Percentiles rank a stretch among this genome's conserved stretches.
phyloP scores from a whole-genome alignment of 2,329 filamentous ascomycete species.

The Scortechinia acanthostroma region DNA sequence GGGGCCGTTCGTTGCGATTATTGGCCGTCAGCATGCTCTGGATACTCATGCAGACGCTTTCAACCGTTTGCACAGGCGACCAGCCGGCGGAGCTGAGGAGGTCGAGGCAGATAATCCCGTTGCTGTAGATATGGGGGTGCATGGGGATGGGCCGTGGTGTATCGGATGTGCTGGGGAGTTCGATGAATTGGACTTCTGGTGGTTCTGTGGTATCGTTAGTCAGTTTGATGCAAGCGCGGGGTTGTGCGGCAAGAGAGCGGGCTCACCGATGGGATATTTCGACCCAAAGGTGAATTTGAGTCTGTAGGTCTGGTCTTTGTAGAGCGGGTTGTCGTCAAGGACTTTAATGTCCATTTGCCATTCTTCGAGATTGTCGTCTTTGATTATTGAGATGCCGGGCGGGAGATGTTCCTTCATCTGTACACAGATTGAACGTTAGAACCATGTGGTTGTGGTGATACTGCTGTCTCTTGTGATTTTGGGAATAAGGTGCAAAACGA shows the following conservation, averaged over 20 bases:
- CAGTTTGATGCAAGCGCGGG: neutral
- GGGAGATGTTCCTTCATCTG: neutral
- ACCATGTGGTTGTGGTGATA: too few relatives aligned
- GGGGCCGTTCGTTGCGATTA: constrained; percentile 52
- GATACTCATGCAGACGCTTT: constrained; percentile 64
- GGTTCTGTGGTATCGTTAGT: neutral
- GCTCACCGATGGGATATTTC: constrained; percentile 56
- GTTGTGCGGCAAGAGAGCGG: constrained; percentile 14
- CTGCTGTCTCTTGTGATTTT: too few relatives aligned
- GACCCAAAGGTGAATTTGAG: constrained; percentile 55
- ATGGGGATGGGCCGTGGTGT: constrained; percentile 39
- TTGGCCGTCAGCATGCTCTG: constrained; percentile 68
- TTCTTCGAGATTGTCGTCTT: constrained; percentile 52
- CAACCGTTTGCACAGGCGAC: constrained; percentile 66
- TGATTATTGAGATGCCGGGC: constrained; percentile 40
- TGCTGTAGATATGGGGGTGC: constrained; percentile 66
- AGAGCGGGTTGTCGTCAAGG: constrained; percentile 58
- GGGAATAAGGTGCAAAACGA: neutral
- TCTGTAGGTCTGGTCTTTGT: constrained; percentile 50
- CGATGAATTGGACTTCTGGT: constrained; percentile 39
- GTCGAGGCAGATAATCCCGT: constrained; percentile 66
- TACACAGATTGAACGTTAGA: too few relatives aligned
- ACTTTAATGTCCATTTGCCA: constrained; percentile 66
- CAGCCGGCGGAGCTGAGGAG: constrained; percentile 50
- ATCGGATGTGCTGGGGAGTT: neutral